These are phyloP conservation scores for Naganishia cerealis DNA, from an alignment of 1,284 basidiomycete genomes.

Conservation along the genomic window DNA sequence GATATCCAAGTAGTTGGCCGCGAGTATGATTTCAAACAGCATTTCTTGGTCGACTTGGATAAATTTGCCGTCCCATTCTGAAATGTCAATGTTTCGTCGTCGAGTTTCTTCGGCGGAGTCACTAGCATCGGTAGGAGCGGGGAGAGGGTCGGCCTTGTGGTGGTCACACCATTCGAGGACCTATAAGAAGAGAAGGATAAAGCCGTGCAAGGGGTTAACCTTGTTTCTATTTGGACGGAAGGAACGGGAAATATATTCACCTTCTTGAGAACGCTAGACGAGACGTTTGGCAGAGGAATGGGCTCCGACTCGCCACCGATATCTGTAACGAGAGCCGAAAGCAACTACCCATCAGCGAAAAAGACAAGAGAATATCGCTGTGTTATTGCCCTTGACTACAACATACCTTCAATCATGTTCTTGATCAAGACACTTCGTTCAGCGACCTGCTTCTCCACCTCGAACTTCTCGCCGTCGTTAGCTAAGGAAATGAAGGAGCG, in stretches of 20 bases:
- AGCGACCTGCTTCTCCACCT: conserved; percentile 89
- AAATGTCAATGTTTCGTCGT: conserved; percentile 94
- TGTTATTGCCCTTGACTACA: not conserved
- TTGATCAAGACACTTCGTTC: conserved; percentile 95
- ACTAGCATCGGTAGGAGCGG: conserved; percentile 70
- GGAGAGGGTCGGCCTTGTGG: conserved; percentile 92
- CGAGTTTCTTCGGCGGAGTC: conserved; percentile 85
- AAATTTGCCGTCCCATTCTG: conserved; percentile 99
- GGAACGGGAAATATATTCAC: conserved; percentile 52
- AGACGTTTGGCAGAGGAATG: conserved; percentile 96
- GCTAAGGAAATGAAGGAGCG: conserved; percentile 51
- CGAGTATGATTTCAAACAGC: conserved; percentile 96
- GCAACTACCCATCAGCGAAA: conserved; percentile 19
- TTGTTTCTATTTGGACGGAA: not conserved
- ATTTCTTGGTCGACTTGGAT: conserved; percentile 85
- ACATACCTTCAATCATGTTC: conserved; percentile 96
- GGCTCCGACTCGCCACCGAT: conserved; percentile 85
- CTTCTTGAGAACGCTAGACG: conserved; percentile 94
- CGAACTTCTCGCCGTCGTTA: conserved; percentile 94
- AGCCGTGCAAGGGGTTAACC: not conserved
- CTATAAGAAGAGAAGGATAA: conserved; percentile 54
- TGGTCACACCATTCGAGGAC: conserved; percentile 99
- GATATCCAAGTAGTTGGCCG: conserved; percentile 99
- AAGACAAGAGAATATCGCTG: conserved; percentile 21
- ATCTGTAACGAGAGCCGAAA: conserved; percentile 59